Conservation (phyloP, 2,329 filamentous ascomycete genomes). For the Fonsecaea multimorphosa region DNA sequence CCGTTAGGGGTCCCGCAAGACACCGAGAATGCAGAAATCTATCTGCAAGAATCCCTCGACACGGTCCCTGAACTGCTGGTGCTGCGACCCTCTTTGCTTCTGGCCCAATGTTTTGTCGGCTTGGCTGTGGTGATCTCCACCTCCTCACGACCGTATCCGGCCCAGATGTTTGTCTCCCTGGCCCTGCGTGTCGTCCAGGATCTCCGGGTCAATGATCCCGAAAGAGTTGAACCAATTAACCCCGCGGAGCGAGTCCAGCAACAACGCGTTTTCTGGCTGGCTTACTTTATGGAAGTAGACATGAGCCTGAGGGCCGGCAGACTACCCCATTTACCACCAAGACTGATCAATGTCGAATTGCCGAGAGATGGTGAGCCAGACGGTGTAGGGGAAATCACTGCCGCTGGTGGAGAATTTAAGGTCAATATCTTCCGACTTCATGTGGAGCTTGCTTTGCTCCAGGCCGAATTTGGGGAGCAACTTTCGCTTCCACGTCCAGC, state of each 20-base stretch:
- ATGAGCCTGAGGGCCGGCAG: slow-evolving; percentile 24
- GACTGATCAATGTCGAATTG: slow-evolving; percentile 87
- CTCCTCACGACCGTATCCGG: slow-evolving; percentile 92
- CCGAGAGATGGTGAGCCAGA: slow-evolving; percentile 87
- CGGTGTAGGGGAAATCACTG: slow-evolving; percentile 89
- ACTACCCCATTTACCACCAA: slow-evolving; percentile 18
- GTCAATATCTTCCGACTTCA: slow-evolving; percentile 93
- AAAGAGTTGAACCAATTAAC: slow-evolving; percentile 77
- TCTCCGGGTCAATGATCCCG: slow-evolving; percentile 23
- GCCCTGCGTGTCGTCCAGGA: slow-evolving; percentile 75
- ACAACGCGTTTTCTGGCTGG: slow-evolving; percentile 77
- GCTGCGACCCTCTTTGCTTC: slow-evolving; percentile 91
- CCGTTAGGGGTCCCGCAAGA: slow-evolving; percentile 87
- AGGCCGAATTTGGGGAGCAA: slow-evolving; percentile 28
- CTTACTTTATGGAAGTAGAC: slow-evolving; percentile 74
- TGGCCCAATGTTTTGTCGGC: slow-evolving; percentile 90
- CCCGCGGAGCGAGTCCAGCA: slow-evolving; percentile 90
- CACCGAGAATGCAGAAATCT: slow-evolving; percentile 90
- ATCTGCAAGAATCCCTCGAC: slow-evolving; percentile 95
- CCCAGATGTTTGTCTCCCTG: slow-evolving; percentile 85
- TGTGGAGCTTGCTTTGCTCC: slow-evolving; percentile 74
- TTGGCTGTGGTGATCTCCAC: slow-evolving; percentile 94
- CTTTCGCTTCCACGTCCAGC: not conserved
- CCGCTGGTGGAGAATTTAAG: slow-evolving; percentile 84
- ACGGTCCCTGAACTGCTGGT: slow-evolving; percentile 90